phyloP scores from a whole-genome alignment of 441 rosid genomes.

The Eruca vesicaria region DNA sequence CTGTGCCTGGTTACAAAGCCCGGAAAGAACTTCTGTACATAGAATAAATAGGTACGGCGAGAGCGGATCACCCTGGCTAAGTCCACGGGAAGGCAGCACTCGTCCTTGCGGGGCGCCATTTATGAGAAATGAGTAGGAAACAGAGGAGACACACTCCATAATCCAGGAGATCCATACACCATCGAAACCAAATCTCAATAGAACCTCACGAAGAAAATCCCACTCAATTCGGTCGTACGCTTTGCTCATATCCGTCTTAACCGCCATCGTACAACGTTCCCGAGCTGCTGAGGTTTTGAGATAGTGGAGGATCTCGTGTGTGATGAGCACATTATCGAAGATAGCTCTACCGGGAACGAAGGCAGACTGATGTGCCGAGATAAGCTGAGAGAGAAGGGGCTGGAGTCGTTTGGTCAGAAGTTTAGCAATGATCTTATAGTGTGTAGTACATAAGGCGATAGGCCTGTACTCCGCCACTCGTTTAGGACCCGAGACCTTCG shows the following conservation, averaged over 20 bases:
- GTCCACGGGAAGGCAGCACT: neutral
- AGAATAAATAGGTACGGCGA: neutral
- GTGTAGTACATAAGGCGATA: neutral
- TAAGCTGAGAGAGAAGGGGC: neutral
- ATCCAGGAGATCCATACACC: neutral
- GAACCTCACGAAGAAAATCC: neutral
- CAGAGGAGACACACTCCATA: neutral
- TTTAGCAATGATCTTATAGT: neutral
- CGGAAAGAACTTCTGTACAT: neutral
- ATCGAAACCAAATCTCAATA: neutral
- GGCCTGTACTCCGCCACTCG: neutral
- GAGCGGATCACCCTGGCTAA: neutral
- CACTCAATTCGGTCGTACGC: neutral
- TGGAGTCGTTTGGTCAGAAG: neutral
- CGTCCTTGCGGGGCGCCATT: neutral
- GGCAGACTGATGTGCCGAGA: neutral
- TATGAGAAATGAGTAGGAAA: neutral
- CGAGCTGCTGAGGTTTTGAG: neutral
- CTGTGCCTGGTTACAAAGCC: neutral
- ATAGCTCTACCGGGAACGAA: neutral
- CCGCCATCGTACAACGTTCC: neutral
- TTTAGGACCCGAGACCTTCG: neutral
- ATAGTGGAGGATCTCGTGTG: neutral
- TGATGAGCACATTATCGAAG: neutral
- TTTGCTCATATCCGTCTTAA: neutral